phyloP scores from a whole-genome alignment of 306 rosid genomes.

The Purshia tridentata region DNA sequence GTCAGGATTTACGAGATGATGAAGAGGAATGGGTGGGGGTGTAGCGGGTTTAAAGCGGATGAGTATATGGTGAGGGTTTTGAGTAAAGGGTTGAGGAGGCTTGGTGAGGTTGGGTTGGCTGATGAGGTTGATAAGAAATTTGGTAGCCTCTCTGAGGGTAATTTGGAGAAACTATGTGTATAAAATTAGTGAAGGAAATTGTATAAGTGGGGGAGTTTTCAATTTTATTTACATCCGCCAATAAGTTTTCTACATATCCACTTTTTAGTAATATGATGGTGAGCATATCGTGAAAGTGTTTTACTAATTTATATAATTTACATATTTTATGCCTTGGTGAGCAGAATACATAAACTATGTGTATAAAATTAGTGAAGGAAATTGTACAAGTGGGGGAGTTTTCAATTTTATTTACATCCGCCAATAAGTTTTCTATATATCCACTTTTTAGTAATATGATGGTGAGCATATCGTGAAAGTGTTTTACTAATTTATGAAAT shows the following conservation, averaged over 20 bases:
- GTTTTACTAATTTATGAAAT: no score
- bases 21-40: constrained; percentile 66
- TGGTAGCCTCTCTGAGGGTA: constrained; percentile 23
- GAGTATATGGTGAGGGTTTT: constrained; percentile 62
- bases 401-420: not conserved
- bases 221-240: not conserved
- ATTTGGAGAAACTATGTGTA: constrained; percentile 20
- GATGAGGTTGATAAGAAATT: constrained; percentile 39
- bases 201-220: not conserved
- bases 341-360: not conserved
- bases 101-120: constrained; percentile 57
- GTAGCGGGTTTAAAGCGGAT: constrained; percentile 36
- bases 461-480: no score
- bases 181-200: not conserved
- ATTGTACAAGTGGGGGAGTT: not conserved
- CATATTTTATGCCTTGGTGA: no score
- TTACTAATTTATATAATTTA: no score
- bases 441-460: not conserved
- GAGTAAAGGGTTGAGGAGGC: constrained; percentile 55
- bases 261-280: not conserved
- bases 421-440: not conserved
- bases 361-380: not conserved
- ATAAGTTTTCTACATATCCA: not conserved
- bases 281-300: no score
- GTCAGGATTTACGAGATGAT: constrained; percentile 69